These are phyloP conservation scores for Saprolegnia parasitica DNA, from an alignment of 352 stramenopile genomes.

Conservation along the genomic window DNA sequence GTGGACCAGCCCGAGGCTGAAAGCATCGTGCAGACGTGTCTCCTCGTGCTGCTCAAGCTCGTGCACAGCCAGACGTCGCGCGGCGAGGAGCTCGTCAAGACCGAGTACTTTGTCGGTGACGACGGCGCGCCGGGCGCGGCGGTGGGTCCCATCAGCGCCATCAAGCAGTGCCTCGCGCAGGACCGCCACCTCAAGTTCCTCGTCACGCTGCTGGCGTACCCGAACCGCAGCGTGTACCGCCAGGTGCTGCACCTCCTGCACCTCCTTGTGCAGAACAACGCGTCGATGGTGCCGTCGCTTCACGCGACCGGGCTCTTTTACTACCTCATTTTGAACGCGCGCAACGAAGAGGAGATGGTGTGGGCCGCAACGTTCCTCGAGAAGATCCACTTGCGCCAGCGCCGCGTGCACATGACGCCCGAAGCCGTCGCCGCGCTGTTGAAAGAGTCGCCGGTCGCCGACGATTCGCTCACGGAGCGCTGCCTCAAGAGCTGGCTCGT, in stretches of 20 bases:
- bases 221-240: slow-evolving; percentile 81
- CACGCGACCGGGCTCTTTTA: slow-evolving; percentile 84
- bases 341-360: slow-evolving; percentile 80
- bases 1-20: slow-evolving; percentile 31
- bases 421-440: slow-evolving; percentile 14
- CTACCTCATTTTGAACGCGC: slow-evolving; percentile 72
- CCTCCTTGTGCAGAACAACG: slow-evolving; percentile 78
- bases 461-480: slow-evolving; percentile 73
- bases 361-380: slow-evolving; percentile 71
- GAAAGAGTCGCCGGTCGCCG: background rate
- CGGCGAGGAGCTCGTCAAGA: slow-evolving; percentile 45
- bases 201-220: slow-evolving; percentile 71
- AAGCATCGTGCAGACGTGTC: slow-evolving; percentile 85
- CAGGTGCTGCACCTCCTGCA: slow-evolving; percentile 77
- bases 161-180: slow-evolving; percentile 71
- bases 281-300: slow-evolving; percentile 74
- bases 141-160: slow-evolving; percentile 68
- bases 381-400: slow-evolving; percentile 79
- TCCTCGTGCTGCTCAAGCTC: slow-evolving; percentile 74
- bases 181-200: slow-evolving; percentile 75
- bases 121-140: slow-evolving; percentile 37
- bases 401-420: slow-evolving; percentile 42
- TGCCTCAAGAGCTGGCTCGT: slow-evolving; percentile 83
- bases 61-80: slow-evolving; percentile 80
- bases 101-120: slow-evolving; percentile 19